phyloP scores from a whole-genome alignment of 768 basidiomycete species.

The Boletus huronensis region DNA sequence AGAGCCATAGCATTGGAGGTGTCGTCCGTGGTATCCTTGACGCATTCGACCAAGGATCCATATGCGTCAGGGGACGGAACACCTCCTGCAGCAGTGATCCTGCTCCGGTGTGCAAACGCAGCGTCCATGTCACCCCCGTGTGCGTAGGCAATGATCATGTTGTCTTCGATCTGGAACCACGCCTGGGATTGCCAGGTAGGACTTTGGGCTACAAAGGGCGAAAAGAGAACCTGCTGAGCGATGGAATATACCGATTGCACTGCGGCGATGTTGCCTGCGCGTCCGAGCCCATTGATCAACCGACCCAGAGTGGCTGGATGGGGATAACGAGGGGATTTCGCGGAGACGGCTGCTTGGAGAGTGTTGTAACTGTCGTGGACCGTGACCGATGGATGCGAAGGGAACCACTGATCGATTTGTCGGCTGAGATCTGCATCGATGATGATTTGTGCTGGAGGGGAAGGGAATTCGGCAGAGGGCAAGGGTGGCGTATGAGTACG shows the following conservation, averaged over 20 bases:
- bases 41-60: conserved; percentile 79
- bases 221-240: conserved; percentile 58
- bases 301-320: conserved; percentile 49
- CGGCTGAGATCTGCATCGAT: conserved; percentile 29
- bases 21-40: conserved; percentile 96
- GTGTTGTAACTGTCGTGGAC: conserved; percentile 43
- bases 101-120: conserved; percentile 75
- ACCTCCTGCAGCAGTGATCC: conserved; percentile 73
- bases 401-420: conserved; percentile 34
- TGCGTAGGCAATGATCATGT: conserved; percentile 84
- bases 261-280: conserved; percentile 55
- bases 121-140: conserved; percentile 75
- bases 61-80: conserved; percentile 88
- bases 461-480: conserved; percentile 12
- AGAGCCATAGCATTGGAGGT: conserved; percentile 81
- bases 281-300: conserved; percentile 68
- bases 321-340: conserved; percentile 44
- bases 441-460: conserved; percentile 9
- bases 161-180: conserved; percentile 83
- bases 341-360: conserved; percentile 44
- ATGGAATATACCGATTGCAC: conserved; percentile 63
- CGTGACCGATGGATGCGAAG: conserved; percentile 27
- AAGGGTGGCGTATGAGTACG: conserved; percentile 10
- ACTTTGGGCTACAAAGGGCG: conserved; percentile 36
- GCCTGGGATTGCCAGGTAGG: conserved; percentile 48